These are phyloP conservation scores for Sanghuangporus weigelae DNA, from an alignment of 1,284 basidiomycete species.

Conservation along the genomic window DNA sequence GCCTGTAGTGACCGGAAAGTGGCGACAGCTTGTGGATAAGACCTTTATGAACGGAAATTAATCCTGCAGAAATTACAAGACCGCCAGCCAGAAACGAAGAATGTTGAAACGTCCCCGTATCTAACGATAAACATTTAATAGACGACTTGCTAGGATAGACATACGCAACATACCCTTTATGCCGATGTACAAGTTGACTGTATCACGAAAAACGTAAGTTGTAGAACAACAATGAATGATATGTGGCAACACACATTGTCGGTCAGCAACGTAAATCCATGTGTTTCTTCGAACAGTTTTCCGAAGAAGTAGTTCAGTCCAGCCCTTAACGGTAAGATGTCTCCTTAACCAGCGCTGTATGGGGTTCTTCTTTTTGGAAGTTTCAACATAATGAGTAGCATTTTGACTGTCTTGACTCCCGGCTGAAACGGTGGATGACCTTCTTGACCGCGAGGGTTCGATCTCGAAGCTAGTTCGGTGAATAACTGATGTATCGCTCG, in stretches of 20 bases:
- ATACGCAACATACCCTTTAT: conserved; percentile 47
- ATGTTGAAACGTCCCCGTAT: conserved; percentile 65
- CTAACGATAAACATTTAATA: conserved; percentile 20
- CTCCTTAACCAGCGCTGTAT: conserved; percentile 13
- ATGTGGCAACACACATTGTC: not conserved
- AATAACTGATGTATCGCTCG: conserved; percentile 4
- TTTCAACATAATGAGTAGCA: conserved; percentile 47
- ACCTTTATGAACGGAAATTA: conserved; percentile 64
- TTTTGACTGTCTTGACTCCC: conserved; percentile 31
- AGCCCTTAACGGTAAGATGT: conserved; percentile 8
- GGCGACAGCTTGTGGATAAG: conserved; percentile 61
- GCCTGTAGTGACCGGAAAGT: conserved; percentile 65
- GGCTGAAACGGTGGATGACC: conserved; percentile 20
- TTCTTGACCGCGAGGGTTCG: conserved; percentile 13
- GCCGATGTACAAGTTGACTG: conserved; percentile 67
- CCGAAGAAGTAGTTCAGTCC: conserved; percentile 35
- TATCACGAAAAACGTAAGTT: not conserved
- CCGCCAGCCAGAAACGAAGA: conserved; percentile 60
- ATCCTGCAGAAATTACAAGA: conserved; percentile 59
- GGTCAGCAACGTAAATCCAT: conserved; percentile 61
- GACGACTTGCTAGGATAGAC: not conserved
- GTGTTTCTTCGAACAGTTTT: conserved; percentile 61
- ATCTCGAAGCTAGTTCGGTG: conserved; percentile 26
- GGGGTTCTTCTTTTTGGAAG: conserved; percentile 29
- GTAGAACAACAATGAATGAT: not conserved